Percentiles rank a stretch among this genome's conserved stretches.
These are phyloP conservation scores for Aspergillus campestris DNA, from an alignment of 495 filamentous ascomycete genomes.

Conservation along the genomic window DNA sequence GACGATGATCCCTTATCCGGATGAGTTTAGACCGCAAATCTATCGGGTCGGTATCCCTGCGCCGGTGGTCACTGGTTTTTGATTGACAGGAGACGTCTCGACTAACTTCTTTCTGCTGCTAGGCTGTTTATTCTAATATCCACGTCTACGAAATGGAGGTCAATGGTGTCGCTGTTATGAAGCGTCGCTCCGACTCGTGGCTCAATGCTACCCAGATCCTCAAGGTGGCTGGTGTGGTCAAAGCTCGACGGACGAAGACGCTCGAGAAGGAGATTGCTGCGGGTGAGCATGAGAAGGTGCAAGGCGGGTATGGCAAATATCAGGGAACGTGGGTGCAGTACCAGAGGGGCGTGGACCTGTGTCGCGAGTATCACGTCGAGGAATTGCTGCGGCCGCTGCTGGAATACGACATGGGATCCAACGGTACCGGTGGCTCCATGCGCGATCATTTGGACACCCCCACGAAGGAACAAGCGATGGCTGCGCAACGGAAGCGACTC, in stretches of 20 bases:
- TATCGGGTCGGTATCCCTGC: constrained; percentile 53
- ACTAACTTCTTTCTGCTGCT: constrained; percentile 11
- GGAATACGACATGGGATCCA: constrained; percentile 78
- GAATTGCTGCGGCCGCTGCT: constrained; percentile 76
- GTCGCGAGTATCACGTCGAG: constrained; percentile 87
- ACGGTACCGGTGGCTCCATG: constrained; percentile 55
- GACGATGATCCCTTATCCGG: constrained; percentile 38
- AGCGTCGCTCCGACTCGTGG: constrained; percentile 84
- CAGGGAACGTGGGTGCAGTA: constrained; percentile 98
- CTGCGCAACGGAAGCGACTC: constrained; percentile 87
- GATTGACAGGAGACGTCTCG: constrained; percentile 2
- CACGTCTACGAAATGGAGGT: constrained; percentile 98
- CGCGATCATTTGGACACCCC: constrained; percentile 71
- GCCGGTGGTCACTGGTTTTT: not conserved
- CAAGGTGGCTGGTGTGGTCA: constrained; percentile 93
- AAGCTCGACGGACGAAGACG: constrained; percentile 94
- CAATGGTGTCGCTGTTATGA: constrained; percentile 86
- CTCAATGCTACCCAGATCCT: constrained; percentile 91
- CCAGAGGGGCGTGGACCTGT: constrained; percentile 82
- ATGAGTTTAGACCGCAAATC: constrained; percentile 60
- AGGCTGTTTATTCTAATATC: constrained; percentile 93
- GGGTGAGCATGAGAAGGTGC: constrained; percentile 95
- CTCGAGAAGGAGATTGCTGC: constrained; percentile 94
- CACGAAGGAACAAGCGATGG: constrained; percentile 99
- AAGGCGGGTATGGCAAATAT: constrained; percentile 97